Base-by-base conservation (phyloP, 2,329 filamentous ascomycete genomes). In the Aspergillus calidoustus region DNA sequence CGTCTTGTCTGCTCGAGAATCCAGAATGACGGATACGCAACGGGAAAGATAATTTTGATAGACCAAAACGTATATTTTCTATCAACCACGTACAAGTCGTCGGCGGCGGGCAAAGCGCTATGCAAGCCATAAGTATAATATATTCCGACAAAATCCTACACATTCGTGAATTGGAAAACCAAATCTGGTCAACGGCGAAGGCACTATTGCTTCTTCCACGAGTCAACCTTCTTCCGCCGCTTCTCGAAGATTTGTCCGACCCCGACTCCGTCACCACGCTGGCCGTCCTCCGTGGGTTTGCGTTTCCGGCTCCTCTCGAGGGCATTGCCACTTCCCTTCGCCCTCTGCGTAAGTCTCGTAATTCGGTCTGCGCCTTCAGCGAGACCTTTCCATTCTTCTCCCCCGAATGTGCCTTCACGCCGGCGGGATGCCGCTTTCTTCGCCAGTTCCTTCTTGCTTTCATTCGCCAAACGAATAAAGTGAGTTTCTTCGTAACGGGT, bases 401-500 rank as follows among this genome's bases (percentile, higher is more conserved):
- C 95, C 64, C 94, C 94, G 79, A 91, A 97, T 77, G 83, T 88
- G 79, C 71, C 74, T 82, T 71, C 71, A 38, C 76, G 73, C 41
- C 64, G 52, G 48, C 76, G 75, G 43, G 77, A 74, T n/a, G 78
- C 74, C 19, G 77, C 76, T 75, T 86, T 87, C 81, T 91, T 89
- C 52, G 87, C 85, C 61, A 82, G 81, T 5, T 97, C 93, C 80
- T 96, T 97, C 84, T 97, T 98, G 79, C 88, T 91, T 76, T 91
- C 87, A 71, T 88, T 89, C 13, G 94, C 93, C 70, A 99, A 81
- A 68, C 95, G 91, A 17, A 92, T 87, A 72, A 97, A 94, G 80
- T 99, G 96, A 68, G 83, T 86, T 80, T 99, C 95, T 81, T 99
- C 95, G 79, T 97, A 99, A 52, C 91, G 87, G 62, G 86, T 86